A percentile compares a stretch with the other conserved stretches of the same genome.
Evolutionary conservation across 1,284 basidiomycete genomes (phyloP).

Genomic region (Phellopilus nigrolimitatus): DNA sequence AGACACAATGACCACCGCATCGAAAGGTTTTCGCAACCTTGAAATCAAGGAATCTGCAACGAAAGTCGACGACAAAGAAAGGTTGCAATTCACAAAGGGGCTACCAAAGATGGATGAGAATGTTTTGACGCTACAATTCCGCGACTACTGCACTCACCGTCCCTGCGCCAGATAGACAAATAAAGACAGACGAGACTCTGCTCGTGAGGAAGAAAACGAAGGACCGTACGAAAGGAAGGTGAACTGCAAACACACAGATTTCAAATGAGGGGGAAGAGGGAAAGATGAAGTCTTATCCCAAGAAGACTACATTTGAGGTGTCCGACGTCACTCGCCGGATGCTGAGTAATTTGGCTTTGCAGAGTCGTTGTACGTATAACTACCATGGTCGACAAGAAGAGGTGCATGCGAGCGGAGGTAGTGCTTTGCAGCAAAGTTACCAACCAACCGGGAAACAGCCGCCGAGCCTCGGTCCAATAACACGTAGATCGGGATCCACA

Average conservation of each 20-base stretch:
- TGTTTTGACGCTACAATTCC: background rate
- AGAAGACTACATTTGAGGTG: background rate
- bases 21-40: background rate
- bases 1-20: conserved; percentile 19
- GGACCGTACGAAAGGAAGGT: background rate
- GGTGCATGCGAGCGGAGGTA: conserved; percentile 5
- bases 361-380: background rate
- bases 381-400: background rate
- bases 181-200: background rate
- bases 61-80: background rate
- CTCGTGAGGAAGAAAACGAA: background rate
- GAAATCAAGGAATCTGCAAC: background rate
- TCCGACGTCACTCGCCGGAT: background rate
- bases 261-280: background rate
- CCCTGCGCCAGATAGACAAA: conserved; percentile 2
- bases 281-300: background rate
- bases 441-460: conserved; percentile 7
- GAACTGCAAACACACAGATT: background rate
- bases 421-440: background rate
- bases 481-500: too few species aligned
- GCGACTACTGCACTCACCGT: conserved; percentile 4
- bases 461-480: background rate
- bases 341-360: background rate
- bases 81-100: background rate
- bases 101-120: background rate